Evolutionary conservation across 805 yeast species (phyloP).

Genomic region (Sungouiella blattae): DNA sequence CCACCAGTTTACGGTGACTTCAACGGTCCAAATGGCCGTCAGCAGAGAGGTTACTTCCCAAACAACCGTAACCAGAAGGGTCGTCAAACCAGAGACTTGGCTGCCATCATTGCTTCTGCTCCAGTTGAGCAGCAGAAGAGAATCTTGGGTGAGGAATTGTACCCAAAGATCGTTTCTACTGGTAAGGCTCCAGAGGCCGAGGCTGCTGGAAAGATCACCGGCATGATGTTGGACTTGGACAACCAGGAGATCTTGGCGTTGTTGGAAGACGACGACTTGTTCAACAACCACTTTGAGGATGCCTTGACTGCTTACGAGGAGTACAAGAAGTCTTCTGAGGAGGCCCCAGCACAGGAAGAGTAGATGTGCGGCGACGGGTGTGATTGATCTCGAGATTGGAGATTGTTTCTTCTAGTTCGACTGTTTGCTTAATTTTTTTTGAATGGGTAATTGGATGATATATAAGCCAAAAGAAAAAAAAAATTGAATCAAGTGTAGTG

Average conservation of each 20-base stretch:
- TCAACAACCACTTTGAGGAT: constrained; percentile 88
- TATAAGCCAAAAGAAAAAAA: constrained; percentile 21
- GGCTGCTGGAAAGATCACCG: constrained; percentile 97
- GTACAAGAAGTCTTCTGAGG: constrained; percentile 62
- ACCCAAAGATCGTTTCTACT: constrained; percentile 84
- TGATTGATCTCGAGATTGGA: constrained; percentile 2
- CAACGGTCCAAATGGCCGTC: constrained; percentile 42
- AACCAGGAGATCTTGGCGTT: constrained; percentile 84
- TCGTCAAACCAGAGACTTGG: constrained; percentile 49
- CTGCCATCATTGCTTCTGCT: constrained; percentile 57
- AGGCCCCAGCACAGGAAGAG: constrained; percentile 20
- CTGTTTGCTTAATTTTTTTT: constrained; percentile 16
- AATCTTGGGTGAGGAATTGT: constrained; percentile 94
- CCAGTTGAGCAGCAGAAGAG: constrained; percentile 95
- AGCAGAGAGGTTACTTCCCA: constrained; percentile 59
- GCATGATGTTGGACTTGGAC: constrained; percentile 96
- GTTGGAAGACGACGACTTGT: constrained; percentile 84
- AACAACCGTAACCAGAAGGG: constrained; percentile 44
- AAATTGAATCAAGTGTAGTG: no score
- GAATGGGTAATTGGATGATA: constrained; percentile 25
- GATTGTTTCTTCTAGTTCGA: constrained; percentile 12
- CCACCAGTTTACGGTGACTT: constrained; percentile 72
- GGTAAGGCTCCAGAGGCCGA: constrained; percentile 87
- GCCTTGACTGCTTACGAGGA: constrained; percentile 93
- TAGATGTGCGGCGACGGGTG: constrained; percentile 1